These are phyloP conservation scores for Hansenula lynferdii DNA, from an alignment of 1,139 yeast species.

Conservation along the genomic window DNA sequence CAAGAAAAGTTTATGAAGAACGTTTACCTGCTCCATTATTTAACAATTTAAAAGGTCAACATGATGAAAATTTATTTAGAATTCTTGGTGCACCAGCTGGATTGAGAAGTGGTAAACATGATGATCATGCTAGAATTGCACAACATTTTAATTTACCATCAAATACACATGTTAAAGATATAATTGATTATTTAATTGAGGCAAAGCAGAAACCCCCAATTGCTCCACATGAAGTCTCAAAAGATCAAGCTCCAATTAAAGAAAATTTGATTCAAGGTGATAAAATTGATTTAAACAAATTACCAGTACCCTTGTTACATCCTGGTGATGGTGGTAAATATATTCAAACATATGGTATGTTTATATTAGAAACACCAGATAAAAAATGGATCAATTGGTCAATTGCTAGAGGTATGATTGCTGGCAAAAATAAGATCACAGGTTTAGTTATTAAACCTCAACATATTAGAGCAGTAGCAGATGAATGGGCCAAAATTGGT, in stretches of 20 bases:
- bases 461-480: conserved; percentile 20
- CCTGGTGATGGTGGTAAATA: conserved; percentile 21
- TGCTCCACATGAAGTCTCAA: conserved; percentile 12
- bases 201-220: conserved; percentile 10
- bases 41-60: conserved; percentile 16
- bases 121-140: conserved; percentile 22
- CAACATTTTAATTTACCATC: conserved; percentile 19
- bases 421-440: conserved; percentile 16
- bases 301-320: conserved; percentile 19
- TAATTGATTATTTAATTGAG: conserved; percentile 15
- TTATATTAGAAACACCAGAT: conserved; percentile 20
- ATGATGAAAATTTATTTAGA: conserved; percentile 13
- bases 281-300: conserved; percentile 12
- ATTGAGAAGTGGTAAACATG: conserved; percentile 7
- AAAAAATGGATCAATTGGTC: conserved; percentile 23
- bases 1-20: conserved; percentile 18
- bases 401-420: conserved; percentile 21
- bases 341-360: conserved; percentile 24
- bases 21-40: conserved; percentile 18
- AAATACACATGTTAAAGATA: conserved; percentile 16
- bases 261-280: conserved; percentile 14
- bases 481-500: conserved; percentile 19
- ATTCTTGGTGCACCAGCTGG: conserved; percentile 19
- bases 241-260: conserved; percentile 15
- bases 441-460: conserved; percentile 22